Evolutionary conservation across 805 yeast species (phyloP).

Genomic region (Metschnikowia lunata): DNA sequence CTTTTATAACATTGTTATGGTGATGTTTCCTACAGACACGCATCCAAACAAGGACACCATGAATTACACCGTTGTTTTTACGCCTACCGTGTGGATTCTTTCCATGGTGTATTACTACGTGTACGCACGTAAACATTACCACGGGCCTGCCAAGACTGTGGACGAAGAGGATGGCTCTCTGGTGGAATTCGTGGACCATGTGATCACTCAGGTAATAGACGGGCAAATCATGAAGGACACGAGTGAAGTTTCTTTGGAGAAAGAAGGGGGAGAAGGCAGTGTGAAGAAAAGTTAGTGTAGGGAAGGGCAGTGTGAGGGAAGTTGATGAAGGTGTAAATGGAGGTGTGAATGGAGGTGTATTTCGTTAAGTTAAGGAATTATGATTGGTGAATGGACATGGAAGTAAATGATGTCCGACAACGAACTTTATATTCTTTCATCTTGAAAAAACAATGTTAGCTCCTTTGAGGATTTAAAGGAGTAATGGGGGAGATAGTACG

Average conservation of each 20-base stretch:
- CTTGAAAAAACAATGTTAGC: too few species aligned
- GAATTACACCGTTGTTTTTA: constrained; percentile 69
- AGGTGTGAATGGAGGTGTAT: too few species aligned
- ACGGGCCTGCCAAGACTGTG: constrained; percentile 47
- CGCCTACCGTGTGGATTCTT: constrained; percentile 55
- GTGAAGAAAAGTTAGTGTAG: too few species aligned
- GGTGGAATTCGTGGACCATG: not conserved
- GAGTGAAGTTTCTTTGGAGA: not conserved
- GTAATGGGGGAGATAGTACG: too few species aligned
- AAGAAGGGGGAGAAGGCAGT: not conserved
- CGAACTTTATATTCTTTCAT: too few species aligned
- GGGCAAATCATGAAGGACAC: constrained; percentile 1
- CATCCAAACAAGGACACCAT: constrained; percentile 43
- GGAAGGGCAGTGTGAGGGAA: too few species aligned
- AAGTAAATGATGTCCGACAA: too few species aligned
- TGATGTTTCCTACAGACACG: constrained; percentile 55
- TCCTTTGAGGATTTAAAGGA: too few species aligned
- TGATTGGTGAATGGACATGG: too few species aligned
- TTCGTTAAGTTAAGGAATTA: too few species aligned
- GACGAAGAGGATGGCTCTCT: constrained; percentile 13
- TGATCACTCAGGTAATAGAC: constrained; percentile 1
- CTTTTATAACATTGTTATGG: constrained; percentile 48
- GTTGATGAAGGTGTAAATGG: too few species aligned
- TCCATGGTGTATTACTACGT: constrained; percentile 48
- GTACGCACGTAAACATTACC: constrained; percentile 50